Percentiles rank a stretch among this genome's conserved stretches.
Evolutionary conservation across 257 asterid species (phyloP).

Genomic region (Fraxinus quadrangulata): DNA sequence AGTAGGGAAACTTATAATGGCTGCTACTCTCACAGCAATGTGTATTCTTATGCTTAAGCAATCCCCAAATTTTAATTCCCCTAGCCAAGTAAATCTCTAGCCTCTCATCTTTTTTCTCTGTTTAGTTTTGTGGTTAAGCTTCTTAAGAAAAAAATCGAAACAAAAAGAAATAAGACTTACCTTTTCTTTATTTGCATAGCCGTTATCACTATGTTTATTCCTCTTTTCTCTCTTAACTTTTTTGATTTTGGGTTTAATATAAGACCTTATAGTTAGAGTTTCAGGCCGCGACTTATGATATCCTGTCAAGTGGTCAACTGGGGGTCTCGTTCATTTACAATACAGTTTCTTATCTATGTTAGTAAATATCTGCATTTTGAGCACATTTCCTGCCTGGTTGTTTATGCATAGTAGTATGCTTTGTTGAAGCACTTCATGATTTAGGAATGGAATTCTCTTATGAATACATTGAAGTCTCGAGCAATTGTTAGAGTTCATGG

Average conservation of each 20-base stretch:
- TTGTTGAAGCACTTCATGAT: neutral
- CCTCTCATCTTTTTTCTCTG: neutral
- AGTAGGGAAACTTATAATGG: constrained; percentile 45
- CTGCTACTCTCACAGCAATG: constrained; percentile 44
- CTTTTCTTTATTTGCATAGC: constrained; percentile 14
- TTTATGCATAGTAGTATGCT: neutral
- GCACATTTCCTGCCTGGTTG: neutral
- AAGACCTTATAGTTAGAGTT: neutral
- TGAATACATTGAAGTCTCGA: neutral
- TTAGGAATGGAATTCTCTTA: neutral
- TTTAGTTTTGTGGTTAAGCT: neutral
- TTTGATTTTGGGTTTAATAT: neutral
- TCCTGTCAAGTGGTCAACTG: neutral
- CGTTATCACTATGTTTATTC: neutral
- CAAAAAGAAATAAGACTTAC: constrained; percentile 1
- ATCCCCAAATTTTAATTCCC: constrained; percentile 44
- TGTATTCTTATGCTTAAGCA: constrained; percentile 50
- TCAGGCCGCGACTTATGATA: neutral
- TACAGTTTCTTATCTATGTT: neutral
- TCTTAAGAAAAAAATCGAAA: too few species aligned
- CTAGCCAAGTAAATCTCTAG: constrained; percentile 34
- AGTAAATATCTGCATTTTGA: neutral
- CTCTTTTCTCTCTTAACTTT: neutral
- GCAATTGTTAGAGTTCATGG: neutral
- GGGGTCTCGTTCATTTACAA: neutral